A percentile compares a stretch with the other conserved stretches of the same genome.
These are phyloP conservation scores for Monosporascus sp. DNA, from an alignment of 2,329 filamentous ascomycete genomes.

Conservation along the genomic window DNA sequence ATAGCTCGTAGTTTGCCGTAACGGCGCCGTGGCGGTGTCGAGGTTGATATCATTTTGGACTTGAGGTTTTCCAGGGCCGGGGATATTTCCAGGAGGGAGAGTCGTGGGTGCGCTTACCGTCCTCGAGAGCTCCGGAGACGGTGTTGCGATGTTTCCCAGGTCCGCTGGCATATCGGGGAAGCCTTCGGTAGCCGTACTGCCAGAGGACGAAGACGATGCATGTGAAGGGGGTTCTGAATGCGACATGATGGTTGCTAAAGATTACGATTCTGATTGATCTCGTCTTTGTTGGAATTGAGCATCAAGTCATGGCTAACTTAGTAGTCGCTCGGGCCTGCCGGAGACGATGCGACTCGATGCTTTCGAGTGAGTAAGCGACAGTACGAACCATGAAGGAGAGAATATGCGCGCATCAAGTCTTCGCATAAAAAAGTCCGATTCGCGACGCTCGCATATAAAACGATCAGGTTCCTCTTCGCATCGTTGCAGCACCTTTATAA, in stretches of 20 bases:
- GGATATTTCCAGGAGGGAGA: constrained; percentile 1
- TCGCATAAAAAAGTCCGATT: too few species aligned
- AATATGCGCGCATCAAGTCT: too few species aligned
- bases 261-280: neutral
- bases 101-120: constrained; percentile 8
- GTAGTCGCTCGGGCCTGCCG: too few species aligned
- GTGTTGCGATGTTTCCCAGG: constrained; percentile 1
- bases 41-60: constrained; percentile 19
- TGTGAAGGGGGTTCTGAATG: neutral
- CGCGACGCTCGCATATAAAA: too few species aligned
- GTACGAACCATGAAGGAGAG: too few species aligned
- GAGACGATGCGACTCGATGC: too few species aligned
- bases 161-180: constrained; percentile 14
- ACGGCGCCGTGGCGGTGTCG: constrained; percentile 11
- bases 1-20: neutral
- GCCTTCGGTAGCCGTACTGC: constrained; percentile 15
- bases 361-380: too few species aligned
- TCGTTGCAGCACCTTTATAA: too few species aligned
- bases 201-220: constrained; percentile 8
- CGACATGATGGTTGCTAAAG: constrained; percentile 12
- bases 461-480: too few species aligned
- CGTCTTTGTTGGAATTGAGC: neutral
- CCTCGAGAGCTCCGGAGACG: constrained; percentile 1
- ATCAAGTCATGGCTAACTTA: neutral
- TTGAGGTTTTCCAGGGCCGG: constrained; percentile 3